These are phyloP conservation scores for Chlorella ohadii DNA, from an alignment of 139 green algal genomes.

Conservation along the genomic window DNA sequence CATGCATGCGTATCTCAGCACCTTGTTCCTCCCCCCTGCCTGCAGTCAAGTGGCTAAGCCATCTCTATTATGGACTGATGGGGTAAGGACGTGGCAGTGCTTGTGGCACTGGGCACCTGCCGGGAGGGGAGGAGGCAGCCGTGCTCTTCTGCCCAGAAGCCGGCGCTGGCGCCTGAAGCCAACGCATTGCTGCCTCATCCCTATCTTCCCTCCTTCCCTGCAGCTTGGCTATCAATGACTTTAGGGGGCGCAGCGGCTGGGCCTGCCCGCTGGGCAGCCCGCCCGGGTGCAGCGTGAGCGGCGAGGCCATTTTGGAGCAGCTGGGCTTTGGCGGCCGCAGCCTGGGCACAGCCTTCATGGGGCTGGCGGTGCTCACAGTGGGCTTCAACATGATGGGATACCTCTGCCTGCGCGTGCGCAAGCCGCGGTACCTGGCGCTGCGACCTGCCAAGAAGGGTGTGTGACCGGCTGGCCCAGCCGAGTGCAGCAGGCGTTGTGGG, in stretches of 20 bases:
- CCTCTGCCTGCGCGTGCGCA: background rate
- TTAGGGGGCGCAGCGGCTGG: constrained; percentile 38
- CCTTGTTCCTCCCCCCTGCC: no score
- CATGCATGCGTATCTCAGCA: background rate
- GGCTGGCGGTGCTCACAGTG: constrained; percentile 14
- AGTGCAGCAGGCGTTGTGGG: no score
- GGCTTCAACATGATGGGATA: background rate
- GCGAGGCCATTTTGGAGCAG: constrained; percentile 27
- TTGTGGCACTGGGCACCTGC: no score
- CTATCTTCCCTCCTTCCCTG: constrained; percentile 7
- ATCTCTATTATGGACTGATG: constrained; percentile 59
- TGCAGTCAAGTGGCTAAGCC: constrained; percentile 44
- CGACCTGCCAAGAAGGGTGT: background rate
- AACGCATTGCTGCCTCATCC: no score
- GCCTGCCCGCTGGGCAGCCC: constrained; percentile 9
- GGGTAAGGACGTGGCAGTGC: background rate
- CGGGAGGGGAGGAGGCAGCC: no score
- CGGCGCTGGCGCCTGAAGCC: no score
- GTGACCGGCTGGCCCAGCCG: no score
- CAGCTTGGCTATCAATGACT: constrained; percentile 55
- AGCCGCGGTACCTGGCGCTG: background rate
- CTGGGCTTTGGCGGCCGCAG: constrained; percentile 20
- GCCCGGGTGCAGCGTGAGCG: background rate
- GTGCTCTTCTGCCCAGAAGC: no score
- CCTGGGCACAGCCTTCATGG: constrained; percentile 33